Evolutionary conservation across 2,329 filamentous ascomycete genomes (phyloP).

Genomic region (Periglandula ipomoeae): DNA sequence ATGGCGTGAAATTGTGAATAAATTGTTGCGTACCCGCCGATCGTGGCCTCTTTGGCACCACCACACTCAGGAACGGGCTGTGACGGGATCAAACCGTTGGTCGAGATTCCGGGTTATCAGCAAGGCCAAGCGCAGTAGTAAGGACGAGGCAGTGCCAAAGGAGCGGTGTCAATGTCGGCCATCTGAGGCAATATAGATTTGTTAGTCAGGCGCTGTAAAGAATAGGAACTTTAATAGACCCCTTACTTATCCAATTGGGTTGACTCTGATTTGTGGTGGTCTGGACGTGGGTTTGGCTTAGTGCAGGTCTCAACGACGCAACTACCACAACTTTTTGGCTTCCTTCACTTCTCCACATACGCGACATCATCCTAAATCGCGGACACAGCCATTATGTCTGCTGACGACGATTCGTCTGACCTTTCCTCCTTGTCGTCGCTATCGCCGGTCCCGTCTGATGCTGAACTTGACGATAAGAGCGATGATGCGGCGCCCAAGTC

Average conservation of each 20-base stretch:
- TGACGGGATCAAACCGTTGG: neutral
- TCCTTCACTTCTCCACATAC: conserved; percentile 19
- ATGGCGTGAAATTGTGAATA: neutral
- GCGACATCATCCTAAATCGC: conserved; percentile 15
- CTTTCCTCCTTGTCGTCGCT: conserved; percentile 48
- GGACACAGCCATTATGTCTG: conserved; percentile 36
- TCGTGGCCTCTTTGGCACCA: neutral
- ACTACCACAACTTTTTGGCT: conserved; percentile 17
- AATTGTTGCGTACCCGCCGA: neutral
- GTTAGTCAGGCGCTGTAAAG: conserved; percentile 12
- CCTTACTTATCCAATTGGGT: conserved; percentile 21
- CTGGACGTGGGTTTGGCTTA: conserved; percentile 16
- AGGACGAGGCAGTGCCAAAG: neutral
- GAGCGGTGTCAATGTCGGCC: neutral
- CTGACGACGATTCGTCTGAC: conserved; percentile 54
- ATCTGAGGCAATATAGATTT: conserved; percentile 3
- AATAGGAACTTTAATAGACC: conserved; percentile 10
- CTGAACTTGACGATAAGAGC: conserved; percentile 39
- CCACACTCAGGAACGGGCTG: neutral
- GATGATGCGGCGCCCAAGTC: conserved; percentile 30
- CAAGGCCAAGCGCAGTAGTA: neutral
- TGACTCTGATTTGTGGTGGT: conserved; percentile 23
- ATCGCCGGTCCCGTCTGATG: conserved; percentile 35
- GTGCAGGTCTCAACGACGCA: conserved; percentile 20
- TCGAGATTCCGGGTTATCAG: neutral